Conservation (phyloP, 495 filamentous ascomycete genomes). For the Neurospora sp. region DNA sequence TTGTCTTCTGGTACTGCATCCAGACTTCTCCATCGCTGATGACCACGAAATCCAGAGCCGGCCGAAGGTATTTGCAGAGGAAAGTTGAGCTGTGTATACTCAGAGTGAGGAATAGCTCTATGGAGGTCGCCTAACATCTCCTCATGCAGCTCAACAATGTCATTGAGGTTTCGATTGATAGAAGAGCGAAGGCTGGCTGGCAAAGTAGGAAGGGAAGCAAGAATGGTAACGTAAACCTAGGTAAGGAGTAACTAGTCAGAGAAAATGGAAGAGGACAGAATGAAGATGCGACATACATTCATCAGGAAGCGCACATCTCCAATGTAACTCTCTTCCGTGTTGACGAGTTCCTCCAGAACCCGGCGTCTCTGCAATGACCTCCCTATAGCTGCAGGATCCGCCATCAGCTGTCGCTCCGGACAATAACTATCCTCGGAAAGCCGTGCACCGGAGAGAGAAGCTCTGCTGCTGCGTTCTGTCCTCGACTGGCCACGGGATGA, state of each 20-base stretch:
- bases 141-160: conserved; percentile 63
- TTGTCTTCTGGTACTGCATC: conserved; percentile 47
- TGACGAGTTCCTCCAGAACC: conserved; percentile 73
- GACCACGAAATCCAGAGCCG: conserved; percentile 20
- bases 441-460: conserved; percentile 48
- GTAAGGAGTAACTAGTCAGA: conserved; percentile 17
- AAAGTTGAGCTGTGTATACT: conserved; percentile 41
- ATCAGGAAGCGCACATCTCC: conserved; percentile 75
- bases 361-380: conserved; percentile 64
- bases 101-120: conserved; percentile 49
- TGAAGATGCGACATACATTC: conserved; percentile 47
- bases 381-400: conserved; percentile 61
- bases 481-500: conserved; percentile 46
- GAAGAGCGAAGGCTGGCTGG: conserved; percentile 45
- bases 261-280: not conserved
- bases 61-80: conserved; percentile 5
- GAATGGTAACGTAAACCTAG: conserved; percentile 58
- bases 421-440: conserved; percentile 58
- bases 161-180: conserved; percentile 56
- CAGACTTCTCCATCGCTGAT: conserved; percentile 49
- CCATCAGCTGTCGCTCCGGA: conserved; percentile 37
- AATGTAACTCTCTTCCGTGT: conserved; percentile 81
- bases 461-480: conserved; percentile 51
- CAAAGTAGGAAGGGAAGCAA: conserved; percentile 49
- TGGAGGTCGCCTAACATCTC: conserved; percentile 58